These are phyloP conservation scores for Pyrus bretschneideri DNA, from an alignment of 306 rosid genomes.

Conservation along the genomic window DNA sequence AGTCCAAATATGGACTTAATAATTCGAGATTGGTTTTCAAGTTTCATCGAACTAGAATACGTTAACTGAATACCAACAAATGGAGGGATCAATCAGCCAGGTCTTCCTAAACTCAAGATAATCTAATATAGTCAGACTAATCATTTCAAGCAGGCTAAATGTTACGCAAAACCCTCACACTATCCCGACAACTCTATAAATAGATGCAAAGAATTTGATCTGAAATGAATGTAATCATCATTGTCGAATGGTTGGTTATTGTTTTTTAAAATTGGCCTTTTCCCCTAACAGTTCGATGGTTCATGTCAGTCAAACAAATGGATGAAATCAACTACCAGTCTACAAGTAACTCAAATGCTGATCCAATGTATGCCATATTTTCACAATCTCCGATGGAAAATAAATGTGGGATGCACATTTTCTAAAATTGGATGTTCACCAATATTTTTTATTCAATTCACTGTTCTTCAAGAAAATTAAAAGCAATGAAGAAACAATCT, in stretches of 20 bases:
- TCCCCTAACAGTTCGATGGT: not conserved
- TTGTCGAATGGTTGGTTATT: not conserved
- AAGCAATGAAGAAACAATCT: not conserved
- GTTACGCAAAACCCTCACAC: slow-evolving; percentile 8
- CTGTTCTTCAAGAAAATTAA: not conserved
- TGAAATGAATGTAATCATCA: slow-evolving; percentile 7
- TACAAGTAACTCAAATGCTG: slow-evolving; percentile 22
- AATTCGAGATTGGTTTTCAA: not conserved
- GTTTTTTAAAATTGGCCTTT: not conserved
- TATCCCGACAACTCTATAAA: not conserved
- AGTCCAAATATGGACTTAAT: not conserved
- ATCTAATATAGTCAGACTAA: not conserved
- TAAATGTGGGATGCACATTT: not conserved
- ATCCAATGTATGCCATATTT: slow-evolving; percentile 2
- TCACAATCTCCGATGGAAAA: slow-evolving; percentile 1
- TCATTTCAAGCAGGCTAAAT: slow-evolving; percentile 15
- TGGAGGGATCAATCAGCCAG: not conserved
- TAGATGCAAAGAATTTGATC: not conserved
- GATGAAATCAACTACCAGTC: slow-evolving; percentile 27
- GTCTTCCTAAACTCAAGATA: slow-evolving; percentile 1
- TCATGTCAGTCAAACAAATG: not conserved
- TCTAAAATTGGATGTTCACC: not conserved
- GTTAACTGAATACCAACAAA: not conserved
- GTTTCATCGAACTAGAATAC: not conserved
- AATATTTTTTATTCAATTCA: not conserved